phyloP scores from a whole-genome alignment of 768 basidiomycete species.

The Agaricus blazei region DNA sequence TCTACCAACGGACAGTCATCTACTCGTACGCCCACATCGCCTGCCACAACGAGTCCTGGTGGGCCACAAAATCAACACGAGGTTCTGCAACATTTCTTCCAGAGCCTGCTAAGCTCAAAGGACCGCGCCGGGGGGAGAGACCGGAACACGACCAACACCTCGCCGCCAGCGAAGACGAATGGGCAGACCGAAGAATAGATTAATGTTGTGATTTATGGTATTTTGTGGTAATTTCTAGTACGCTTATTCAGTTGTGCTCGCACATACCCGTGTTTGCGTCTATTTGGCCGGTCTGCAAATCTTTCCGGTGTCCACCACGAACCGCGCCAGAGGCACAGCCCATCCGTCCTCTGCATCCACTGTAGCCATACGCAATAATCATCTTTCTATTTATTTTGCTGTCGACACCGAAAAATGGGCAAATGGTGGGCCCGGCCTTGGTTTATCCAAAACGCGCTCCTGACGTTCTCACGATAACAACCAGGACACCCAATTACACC shows the following conservation, averaged over 20 bases:
- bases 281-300: constrained; percentile 23
- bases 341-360: neutral
- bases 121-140: constrained; percentile 37
- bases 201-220: constrained; percentile 6
- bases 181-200: constrained; percentile 27
- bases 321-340: constrained; percentile 18
- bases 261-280: constrained; percentile 23
- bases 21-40: constrained; percentile 31
- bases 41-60: constrained; percentile 20
- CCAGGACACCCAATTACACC: constrained; percentile 66
- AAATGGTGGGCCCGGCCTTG: constrained; percentile 49
- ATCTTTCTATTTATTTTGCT: constrained; percentile 18
- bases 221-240: constrained; percentile 10
- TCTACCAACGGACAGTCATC: constrained; percentile 25
- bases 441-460: constrained; percentile 10
- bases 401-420: constrained; percentile 46
- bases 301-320: constrained; percentile 23
- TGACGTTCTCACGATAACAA: constrained; percentile 13
- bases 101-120: constrained; percentile 69
- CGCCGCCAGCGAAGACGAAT: constrained; percentile 11
- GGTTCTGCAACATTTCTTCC: constrained; percentile 85
- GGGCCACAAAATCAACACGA: constrained; percentile 71
- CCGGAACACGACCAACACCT: constrained; percentile 8
- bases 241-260: constrained; percentile 4
- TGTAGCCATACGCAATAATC: constrained; percentile 9